Conservation (phyloP, 2,329 filamentous ascomycete genomes). For the Ophiostoma novo-ulmi region DNA sequence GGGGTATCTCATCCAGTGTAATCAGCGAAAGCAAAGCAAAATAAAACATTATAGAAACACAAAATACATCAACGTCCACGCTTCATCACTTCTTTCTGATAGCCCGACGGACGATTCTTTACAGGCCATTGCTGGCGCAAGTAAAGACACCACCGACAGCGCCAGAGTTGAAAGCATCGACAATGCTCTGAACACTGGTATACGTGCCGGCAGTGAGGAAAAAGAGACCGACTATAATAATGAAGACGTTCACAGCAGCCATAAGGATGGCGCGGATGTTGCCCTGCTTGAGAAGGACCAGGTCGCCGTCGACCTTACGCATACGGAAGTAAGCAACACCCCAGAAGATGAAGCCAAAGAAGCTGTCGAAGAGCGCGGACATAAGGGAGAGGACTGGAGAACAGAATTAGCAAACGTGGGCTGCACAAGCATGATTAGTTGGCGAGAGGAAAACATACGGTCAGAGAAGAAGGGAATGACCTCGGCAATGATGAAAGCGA, state of each 20-base stretch:
- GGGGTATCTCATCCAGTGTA: conserved; percentile 7
- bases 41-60: not conserved
- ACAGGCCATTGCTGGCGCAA: conserved; percentile 64
- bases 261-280: conserved; percentile 50
- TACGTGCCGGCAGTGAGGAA: conserved; percentile 83
- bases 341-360: conserved; percentile 96
- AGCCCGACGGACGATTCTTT: conserved; percentile 23
- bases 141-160: conserved; percentile 68
- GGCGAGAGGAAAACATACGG: conserved; percentile 39
- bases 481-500: conserved; percentile 88
- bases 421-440: conserved; percentile 30
- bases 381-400: conserved; percentile 60
- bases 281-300: conserved; percentile 48
- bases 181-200: conserved; percentile 66
- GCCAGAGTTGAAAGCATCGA: conserved; percentile 62
- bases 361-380: conserved; percentile 87
- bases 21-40: not conserved
- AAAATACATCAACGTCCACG: not conserved
- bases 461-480: conserved; percentile 92
- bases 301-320: conserved; percentile 58
- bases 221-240: conserved; percentile 71
- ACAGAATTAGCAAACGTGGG: not conserved
- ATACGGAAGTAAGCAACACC: conserved; percentile 74
- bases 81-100: not conserved
- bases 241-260: conserved; percentile 62